phyloP scores from a whole-genome alignment of 331 rosid genomes.

The Ulmus americana region DNA sequence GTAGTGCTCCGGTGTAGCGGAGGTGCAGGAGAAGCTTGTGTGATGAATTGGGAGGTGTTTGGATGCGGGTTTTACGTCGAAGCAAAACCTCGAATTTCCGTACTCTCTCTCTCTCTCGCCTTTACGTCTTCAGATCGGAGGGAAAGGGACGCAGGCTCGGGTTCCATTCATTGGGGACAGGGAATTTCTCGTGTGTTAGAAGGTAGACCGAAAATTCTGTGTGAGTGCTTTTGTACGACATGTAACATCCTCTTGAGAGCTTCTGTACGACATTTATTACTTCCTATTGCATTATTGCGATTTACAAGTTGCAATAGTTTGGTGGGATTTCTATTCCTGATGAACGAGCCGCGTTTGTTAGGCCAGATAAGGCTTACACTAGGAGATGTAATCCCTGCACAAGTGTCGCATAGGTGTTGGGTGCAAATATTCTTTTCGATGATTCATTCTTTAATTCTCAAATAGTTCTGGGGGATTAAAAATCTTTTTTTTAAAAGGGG shows the following conservation, averaged over 20 bases:
- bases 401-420: no score
- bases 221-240: neutral
- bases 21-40: neutral
- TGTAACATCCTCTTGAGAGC: neutral
- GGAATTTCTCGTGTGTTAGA: no score
- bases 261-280: neutral
- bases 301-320: no score
- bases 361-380: no score
- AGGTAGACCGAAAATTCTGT: neutral
- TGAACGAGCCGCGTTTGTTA: no score
- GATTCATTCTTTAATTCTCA: no score
- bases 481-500: no score
- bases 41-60: neutral
- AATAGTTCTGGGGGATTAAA: no score
- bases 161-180: neutral
- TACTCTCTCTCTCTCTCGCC: neutral
- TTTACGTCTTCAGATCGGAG: neutral
- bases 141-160: neutral
- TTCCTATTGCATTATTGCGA: neutral
- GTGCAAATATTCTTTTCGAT: no score
- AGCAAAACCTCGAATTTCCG: neutral
- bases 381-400: no score
- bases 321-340: no score
- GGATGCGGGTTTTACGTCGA: neutral
- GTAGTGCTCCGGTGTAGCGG: neutral